These are phyloP conservation scores for Aegilops longissima DNA, from an alignment of 176 grass and related monocot genomes.

Conservation along the genomic window DNA sequence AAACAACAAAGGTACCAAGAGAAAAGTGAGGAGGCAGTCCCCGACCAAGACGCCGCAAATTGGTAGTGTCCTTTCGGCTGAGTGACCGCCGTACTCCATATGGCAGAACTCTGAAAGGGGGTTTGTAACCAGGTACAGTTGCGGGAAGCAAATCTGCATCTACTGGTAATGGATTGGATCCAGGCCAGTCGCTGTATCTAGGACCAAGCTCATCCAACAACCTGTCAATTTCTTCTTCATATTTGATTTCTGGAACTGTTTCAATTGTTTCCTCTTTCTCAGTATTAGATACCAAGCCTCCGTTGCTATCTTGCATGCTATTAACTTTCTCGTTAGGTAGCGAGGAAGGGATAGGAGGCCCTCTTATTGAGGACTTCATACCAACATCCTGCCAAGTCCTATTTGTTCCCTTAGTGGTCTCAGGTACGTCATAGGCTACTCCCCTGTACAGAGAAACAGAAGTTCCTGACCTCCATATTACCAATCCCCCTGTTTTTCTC, in stretches of 20 bases:
- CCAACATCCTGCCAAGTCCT: conserved; percentile 34
- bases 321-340: conserved; percentile 5
- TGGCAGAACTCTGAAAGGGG: conserved; percentile 87
- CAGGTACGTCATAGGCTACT: conserved; percentile 57
- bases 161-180: conserved; percentile 69
- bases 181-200: conserved; percentile 86
- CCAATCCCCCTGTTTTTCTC: conserved; percentile 96
- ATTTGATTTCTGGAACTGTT: conserved; percentile 56
- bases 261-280: conserved; percentile 37
- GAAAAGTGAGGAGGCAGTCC: conserved; percentile 89
- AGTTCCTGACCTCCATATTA: conserved; percentile 96
- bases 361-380: conserved; percentile 39
- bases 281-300: conserved; percentile 19
- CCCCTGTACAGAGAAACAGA: conserved; percentile 91
- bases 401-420: conserved; percentile 35
- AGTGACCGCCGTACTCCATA: conserved; percentile 67
- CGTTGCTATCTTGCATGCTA: conserved; percentile 14
- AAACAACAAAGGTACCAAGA: conserved; percentile 58
- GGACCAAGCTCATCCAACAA: conserved; percentile 83
- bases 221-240: conserved; percentile 86
- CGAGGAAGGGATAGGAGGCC: conserved; percentile 17
- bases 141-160: conserved; percentile 88
- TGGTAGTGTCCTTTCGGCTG: conserved; percentile 64
- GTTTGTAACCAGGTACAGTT: conserved; percentile 62
- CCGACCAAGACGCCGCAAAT: conserved; percentile 73